Conservation (phyloP, 75 land plant species). For the Sequoiadendron giganteum region DNA sequence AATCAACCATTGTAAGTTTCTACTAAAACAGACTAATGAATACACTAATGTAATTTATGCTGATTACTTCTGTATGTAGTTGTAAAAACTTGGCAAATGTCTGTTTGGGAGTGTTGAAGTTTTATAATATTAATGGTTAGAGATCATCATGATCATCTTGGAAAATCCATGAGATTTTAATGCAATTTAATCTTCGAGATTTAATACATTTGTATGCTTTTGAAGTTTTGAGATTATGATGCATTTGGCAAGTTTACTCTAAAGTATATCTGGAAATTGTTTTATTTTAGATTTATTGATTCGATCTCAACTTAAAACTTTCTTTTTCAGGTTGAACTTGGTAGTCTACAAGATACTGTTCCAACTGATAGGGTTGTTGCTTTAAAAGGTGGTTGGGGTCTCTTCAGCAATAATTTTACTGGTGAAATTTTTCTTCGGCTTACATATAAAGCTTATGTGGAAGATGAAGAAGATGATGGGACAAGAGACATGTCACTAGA, state of each 20-base stretch:
- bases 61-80: background rate
- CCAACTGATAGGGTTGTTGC: constrained; percentile 80
- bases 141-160: background rate
- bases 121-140: background rate
- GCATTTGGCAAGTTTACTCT: background rate
- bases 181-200: background rate
- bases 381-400: constrained; percentile 73
- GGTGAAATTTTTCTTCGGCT: constrained; percentile 87
- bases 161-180: background rate
- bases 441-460: constrained; percentile 98
- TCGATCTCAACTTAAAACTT: background rate
- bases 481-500: constrained; percentile 15
- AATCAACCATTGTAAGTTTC: background rate
- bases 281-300: constrained; percentile 4
- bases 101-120: background rate
- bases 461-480: constrained; percentile 92
- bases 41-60: background rate
- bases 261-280: background rate
- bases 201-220: background rate
- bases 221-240: background rate
- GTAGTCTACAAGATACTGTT: constrained; percentile 86
- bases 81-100: background rate
- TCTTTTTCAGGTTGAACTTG: constrained; percentile 67
- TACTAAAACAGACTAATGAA: too few species aligned
- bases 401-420: constrained; percentile 47